Conservation (phyloP, 139 green algal species). For the Chlamydomonas sp. region DNA sequence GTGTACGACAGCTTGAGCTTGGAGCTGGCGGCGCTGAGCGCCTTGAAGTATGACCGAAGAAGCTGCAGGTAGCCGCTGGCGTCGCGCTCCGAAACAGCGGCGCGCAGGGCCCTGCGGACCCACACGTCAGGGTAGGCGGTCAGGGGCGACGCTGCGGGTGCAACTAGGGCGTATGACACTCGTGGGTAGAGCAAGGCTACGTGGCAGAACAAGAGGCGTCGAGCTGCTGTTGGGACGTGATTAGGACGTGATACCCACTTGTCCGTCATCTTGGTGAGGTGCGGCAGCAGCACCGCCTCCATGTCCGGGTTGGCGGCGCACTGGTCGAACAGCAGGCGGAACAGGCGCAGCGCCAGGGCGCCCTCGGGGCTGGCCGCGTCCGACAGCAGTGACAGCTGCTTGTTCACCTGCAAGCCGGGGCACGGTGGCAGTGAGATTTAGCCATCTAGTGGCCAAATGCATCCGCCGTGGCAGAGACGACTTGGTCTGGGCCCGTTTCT, state of each 20-base stretch:
- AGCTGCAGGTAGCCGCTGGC: conserved; percentile 70
- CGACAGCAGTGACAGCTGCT: conserved; percentile 40
- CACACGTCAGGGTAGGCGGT: no score
- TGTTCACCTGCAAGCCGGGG: conserved; percentile 3
- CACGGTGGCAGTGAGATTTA: not conserved
- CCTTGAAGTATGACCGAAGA: conserved; percentile 71
- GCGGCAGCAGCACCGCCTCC: conserved; percentile 31
- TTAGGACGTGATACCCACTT: no score
- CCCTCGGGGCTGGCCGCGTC: conserved; percentile 43
- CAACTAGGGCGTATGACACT: no score
- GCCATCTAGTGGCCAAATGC: not conserved
- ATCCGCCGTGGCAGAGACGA: no score
- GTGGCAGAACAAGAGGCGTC: no score
- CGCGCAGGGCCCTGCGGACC: not conserved
- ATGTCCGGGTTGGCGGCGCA: conserved; percentile 55
- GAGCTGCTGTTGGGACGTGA: no score
- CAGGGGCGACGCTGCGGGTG: no score
- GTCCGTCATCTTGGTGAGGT: conserved; percentile 22
- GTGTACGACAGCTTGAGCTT: conserved; percentile 30
- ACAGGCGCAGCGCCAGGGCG: conserved; percentile 59
- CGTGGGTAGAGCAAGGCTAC: no score
- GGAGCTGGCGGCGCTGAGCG: not conserved
- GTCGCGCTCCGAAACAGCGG: conserved; percentile 41
- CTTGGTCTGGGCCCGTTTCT: no score
- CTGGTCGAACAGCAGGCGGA: conserved; percentile 71